Conservation (phyloP, 2,329 filamentous ascomycete genomes). For the Xylaria sp. region DNA sequence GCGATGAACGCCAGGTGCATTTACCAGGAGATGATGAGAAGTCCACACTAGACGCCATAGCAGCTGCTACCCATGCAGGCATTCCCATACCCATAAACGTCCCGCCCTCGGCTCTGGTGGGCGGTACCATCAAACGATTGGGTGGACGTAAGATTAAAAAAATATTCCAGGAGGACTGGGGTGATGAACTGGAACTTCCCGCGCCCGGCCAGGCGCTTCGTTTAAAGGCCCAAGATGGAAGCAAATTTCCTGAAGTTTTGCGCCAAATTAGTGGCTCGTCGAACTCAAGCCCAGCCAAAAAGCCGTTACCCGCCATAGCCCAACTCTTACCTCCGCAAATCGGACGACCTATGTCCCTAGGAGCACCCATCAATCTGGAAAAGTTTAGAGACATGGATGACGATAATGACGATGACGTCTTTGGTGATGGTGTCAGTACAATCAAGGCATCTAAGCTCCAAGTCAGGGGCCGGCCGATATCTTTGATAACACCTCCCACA, state of each 20-base stretch:
- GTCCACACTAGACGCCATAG: constrained; percentile 85
- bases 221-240: constrained; percentile 70
- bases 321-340: constrained; percentile 48
- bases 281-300: constrained; percentile 62
- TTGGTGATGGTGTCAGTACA: constrained; percentile 71
- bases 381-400: constrained; percentile 70
- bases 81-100: constrained; percentile 91
- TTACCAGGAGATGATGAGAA: constrained; percentile 86
- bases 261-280: constrained; percentile 72
- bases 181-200: constrained; percentile 78
- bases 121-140: constrained; percentile 91
- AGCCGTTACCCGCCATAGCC: constrained; percentile 41
- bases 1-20: constrained; percentile 88
- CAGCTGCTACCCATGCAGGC: constrained; percentile 85
- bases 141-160: constrained; percentile 78
- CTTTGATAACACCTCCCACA: constrained; percentile 66
- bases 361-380: constrained; percentile 66
- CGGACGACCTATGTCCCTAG: constrained; percentile 50
- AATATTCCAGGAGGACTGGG: constrained; percentile 82
- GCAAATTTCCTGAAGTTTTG: constrained; percentile 73
- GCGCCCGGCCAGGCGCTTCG: constrained; percentile 67
- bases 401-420: constrained; percentile 70
- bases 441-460: constrained; percentile 71
- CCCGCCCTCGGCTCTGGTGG: constrained; percentile 86
- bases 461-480: constrained; percentile 40